These are phyloP conservation scores for Stevia rebaudiana DNA, from an alignment of 140 eudicot species.

Conservation along the genomic window DNA sequence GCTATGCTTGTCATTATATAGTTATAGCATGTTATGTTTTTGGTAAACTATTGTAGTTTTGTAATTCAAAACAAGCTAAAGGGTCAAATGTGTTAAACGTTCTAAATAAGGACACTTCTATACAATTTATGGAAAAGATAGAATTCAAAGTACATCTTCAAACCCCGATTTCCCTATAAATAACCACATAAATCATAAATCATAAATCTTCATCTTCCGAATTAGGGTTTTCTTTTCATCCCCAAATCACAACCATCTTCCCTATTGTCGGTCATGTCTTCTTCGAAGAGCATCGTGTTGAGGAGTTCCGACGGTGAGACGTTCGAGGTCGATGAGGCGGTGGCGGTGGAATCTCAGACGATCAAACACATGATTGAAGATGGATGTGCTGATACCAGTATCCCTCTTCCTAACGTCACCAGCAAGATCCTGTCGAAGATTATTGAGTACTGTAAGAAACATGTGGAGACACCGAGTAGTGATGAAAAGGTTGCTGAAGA, in stretches of 20 bases:
- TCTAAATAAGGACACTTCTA: background rate
- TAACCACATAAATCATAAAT: background rate
- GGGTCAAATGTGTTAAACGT: background rate
- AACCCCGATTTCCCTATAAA: background rate
- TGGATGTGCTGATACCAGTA: slow-evolving; percentile 38
- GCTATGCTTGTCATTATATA: too few species aligned
- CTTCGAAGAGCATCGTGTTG: slow-evolving; percentile 19
- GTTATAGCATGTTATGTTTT: background rate
- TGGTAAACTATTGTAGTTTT: background rate
- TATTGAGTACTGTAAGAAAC: slow-evolving; percentile 68
- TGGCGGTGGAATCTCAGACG: slow-evolving; percentile 52
- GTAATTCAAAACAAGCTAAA: background rate
- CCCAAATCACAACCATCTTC: background rate
- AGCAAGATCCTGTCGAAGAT: slow-evolving; percentile 55
- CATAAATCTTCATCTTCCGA: background rate
- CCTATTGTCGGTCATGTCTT: slow-evolving; percentile 12
- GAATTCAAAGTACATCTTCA: background rate
- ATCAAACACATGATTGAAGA: slow-evolving; percentile 63
- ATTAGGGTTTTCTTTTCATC: slow-evolving; percentile 1
- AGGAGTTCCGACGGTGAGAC: slow-evolving; percentile 48
- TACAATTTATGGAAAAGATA: background rate
- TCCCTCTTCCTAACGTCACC: slow-evolving; percentile 58
- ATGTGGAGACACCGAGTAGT: slow-evolving; percentile 31
- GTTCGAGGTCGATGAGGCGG: slow-evolving; percentile 51
- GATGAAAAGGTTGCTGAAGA: slow-evolving; percentile 35